These are phyloP conservation scores for Atkinsonella hypoxylon DNA, from an alignment of 2,329 filamentous ascomycete genomes.

Conservation along the genomic window DNA sequence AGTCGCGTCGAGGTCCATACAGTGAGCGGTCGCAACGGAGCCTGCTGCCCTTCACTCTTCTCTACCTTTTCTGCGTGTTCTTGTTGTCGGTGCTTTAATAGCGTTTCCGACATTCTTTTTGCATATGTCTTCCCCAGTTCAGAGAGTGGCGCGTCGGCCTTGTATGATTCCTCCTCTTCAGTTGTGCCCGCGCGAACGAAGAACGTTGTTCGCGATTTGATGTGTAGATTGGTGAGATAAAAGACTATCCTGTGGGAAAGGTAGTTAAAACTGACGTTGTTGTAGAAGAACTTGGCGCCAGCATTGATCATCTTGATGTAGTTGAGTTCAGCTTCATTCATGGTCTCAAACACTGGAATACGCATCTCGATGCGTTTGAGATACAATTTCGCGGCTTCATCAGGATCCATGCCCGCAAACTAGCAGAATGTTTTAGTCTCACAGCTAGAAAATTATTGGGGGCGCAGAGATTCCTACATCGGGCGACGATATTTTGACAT, in stretches of 20 bases:
- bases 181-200: conserved; percentile 83
- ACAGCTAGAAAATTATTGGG: not conserved
- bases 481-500: conserved; percentile 94
- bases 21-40: conserved; percentile 65
- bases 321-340: conserved; percentile 87
- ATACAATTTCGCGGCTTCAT: conserved; percentile 88
- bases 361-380: conserved; percentile 79
- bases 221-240: conserved; percentile 93
- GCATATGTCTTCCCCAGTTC: conserved; percentile 72
- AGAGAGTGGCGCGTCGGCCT: conserved; percentile 75
- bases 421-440: conserved; percentile 19
- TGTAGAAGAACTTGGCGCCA: conserved; percentile 83
- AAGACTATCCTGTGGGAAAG: conserved; percentile 96
- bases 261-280: conserved; percentile 95
- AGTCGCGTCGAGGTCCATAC: conserved; percentile 93
- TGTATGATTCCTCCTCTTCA: conserved; percentile 82
- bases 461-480: conserved; percentile 48
- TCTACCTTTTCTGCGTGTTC: conserved; percentile 61
- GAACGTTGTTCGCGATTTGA: conserved; percentile 88
- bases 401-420: conserved; percentile 84
- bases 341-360: conserved; percentile 93
- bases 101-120: conserved; percentile 70
- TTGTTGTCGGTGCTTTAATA: conserved; percentile 72
- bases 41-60: conserved; percentile 48
- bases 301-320: conserved; percentile 99